A percentile compares a stretch with the other conserved stretches of the same genome.
phyloP scores from a whole-genome alignment of 208 protist species.

The Acanthamoeba divionensis region DNA sequence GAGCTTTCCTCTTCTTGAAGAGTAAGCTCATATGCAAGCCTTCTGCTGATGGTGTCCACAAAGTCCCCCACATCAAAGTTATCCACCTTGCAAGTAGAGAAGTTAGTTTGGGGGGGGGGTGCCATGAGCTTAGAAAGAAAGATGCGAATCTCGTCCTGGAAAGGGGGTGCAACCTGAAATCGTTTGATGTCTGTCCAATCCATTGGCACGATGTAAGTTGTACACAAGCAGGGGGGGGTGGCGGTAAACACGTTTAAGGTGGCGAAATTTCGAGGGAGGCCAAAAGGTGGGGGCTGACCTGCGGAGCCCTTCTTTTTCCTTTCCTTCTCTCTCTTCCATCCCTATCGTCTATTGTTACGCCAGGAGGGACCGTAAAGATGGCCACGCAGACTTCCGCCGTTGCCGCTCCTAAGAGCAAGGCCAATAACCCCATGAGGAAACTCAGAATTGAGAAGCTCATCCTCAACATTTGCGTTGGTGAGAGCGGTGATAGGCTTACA shows the following conservation, averaged over 20 bases:
- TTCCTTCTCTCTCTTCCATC: too few relatives aligned
- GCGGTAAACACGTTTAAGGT: too few relatives aligned
- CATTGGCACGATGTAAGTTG: too few relatives aligned
- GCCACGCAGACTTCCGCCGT: neutral
- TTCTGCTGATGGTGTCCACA: constrained; percentile 20
- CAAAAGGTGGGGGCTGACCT: too few relatives aligned
- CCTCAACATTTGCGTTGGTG: constrained; percentile 99
- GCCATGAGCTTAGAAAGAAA: neutral
- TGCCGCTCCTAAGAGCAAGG: constrained; percentile 72
- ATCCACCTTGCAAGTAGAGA: neutral
- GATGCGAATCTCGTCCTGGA: too few relatives aligned
- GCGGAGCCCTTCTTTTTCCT: too few relatives aligned
- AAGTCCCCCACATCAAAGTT: constrained; percentile 28
- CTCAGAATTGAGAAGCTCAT: constrained; percentile 98
- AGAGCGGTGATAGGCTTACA: constrained; percentile 97
- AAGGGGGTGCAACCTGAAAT: neutral
- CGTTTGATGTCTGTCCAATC: neutral
- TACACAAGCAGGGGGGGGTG: too few relatives aligned
- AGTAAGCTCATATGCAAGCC: constrained; percentile 8
- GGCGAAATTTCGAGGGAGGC: too few relatives aligned
- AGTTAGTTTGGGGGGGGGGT: neutral
- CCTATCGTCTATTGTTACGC: too few relatives aligned
- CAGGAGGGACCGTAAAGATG: too few relatives aligned
- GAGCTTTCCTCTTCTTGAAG: neutral
- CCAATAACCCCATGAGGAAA: constrained; percentile 93